Evolutionary conservation across 169 alveolate genomes (phyloP).

Genomic region (Eimeria sp.): DNA sequence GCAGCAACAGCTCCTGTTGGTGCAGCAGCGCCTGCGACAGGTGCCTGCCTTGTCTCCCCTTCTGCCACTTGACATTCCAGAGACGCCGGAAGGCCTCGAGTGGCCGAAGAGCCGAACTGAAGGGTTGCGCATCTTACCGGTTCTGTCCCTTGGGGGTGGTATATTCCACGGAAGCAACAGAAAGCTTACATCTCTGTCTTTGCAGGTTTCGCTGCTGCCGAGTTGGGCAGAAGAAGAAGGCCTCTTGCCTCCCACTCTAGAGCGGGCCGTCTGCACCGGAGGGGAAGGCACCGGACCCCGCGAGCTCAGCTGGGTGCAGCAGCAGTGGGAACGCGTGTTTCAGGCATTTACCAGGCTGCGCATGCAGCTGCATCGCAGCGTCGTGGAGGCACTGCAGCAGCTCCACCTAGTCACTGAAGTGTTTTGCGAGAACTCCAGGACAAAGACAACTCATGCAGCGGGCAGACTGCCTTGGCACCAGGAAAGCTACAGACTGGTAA

Average conservation of each 20-base stretch:
- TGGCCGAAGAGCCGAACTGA: neutral
- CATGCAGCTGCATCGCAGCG: slow-evolving; percentile 48
- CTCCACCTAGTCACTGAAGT: slow-evolving; percentile 26
- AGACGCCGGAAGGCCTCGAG: neutral
- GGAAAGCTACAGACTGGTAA: slow-evolving; percentile 64
- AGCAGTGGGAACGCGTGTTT: slow-evolving; percentile 59
- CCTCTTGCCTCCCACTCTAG: slow-evolving; percentile 40
- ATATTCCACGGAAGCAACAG: slow-evolving; percentile 44
- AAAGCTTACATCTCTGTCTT: slow-evolving; percentile 22
- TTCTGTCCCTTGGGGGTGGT: slow-evolving; percentile 74
- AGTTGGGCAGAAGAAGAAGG: slow-evolving; percentile 67
- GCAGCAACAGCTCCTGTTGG: slow-evolving; percentile 76
- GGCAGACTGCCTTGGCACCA: slow-evolving; percentile 74
- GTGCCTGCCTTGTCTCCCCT: neutral
- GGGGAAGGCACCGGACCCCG: slow-evolving; percentile 53
- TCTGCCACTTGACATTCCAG: slow-evolving; percentile 6
- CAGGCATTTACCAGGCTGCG: slow-evolving; percentile 34
- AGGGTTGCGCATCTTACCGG: slow-evolving; percentile 45
- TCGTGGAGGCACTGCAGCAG: slow-evolving; percentile 47
- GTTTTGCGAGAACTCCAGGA: slow-evolving; percentile 39
- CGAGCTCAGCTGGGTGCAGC: slow-evolving; percentile 36
- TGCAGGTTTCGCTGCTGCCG: slow-evolving; percentile 69
- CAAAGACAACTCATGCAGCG: slow-evolving; percentile 66
- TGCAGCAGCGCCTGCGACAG: slow-evolving; percentile 36
- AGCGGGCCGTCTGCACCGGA: slow-evolving; percentile 61